Conservation (phyloP, 2,329 filamentous ascomycete genomes). For the Ascochyta lentis region DNA sequence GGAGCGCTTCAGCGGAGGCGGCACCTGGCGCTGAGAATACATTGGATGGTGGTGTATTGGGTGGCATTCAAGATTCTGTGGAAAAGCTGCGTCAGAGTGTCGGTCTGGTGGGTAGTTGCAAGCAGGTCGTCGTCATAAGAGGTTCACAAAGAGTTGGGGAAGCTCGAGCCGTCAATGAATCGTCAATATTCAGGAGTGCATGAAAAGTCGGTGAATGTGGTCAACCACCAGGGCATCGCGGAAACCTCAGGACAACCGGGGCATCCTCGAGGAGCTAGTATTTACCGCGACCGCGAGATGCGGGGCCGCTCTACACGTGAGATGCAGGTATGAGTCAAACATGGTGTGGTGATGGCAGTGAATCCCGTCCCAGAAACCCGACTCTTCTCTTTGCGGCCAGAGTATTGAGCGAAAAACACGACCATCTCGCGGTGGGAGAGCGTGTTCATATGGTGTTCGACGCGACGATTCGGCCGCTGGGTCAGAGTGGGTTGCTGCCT, state of each 20-base stretch:
- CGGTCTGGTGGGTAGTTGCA: slow-evolving; percentile 18
- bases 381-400: slow-evolving; percentile 38
- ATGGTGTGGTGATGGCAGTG: slow-evolving; percentile 20
- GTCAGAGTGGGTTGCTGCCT: slow-evolving; percentile 30
- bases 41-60: slow-evolving; percentile 29
- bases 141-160: slow-evolving; percentile 18
- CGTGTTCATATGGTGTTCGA: slow-evolving; percentile 48
- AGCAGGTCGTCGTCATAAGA: slow-evolving; percentile 19
- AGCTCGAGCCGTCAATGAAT: slow-evolving; percentile 17
- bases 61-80: slow-evolving; percentile 26
- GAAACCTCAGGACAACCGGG: slow-evolving; percentile 43
- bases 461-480: slow-evolving; percentile 47
- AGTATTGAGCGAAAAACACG: slow-evolving; percentile 48
- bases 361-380: slow-evolving; percentile 19
- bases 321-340: slow-evolving; percentile 54
- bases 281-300: slow-evolving; percentile 36
- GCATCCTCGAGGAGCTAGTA: slow-evolving; percentile 39
- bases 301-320: slow-evolving; percentile 41
- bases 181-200: slow-evolving; percentile 23
- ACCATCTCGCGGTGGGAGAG: slow-evolving; percentile 50
- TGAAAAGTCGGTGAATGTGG: slow-evolving; percentile 25
- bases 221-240: slow-evolving; percentile 25
- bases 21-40: slow-evolving; percentile 43
- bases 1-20: slow-evolving; percentile 49
- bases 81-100: slow-evolving; percentile 18